Conservation (phyloP, 1,284 basidiomycete genomes). For the Trametes sp. region DNA sequence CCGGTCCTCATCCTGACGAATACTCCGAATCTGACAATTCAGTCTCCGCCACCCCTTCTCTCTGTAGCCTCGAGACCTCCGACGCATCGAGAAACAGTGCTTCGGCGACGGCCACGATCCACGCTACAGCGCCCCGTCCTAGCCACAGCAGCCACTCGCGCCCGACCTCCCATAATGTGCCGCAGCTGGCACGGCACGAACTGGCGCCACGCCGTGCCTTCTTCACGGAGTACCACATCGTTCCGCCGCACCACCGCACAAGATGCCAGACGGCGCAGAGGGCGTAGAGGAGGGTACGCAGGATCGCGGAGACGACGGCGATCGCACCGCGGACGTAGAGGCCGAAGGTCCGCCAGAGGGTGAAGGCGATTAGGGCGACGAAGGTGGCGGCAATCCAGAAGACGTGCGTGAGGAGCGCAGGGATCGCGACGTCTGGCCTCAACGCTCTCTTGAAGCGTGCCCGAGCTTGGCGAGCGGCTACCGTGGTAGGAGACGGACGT, state of each 20-base stretch:
- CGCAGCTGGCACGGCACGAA: neutral
- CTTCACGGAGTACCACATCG: neutral
- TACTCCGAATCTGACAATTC: no score
- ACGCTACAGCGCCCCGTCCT: neutral
- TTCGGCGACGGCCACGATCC: neutral
- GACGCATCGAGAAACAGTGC: neutral
- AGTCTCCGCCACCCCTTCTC: neutral
- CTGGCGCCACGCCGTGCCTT: no score
- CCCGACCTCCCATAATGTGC: no score
- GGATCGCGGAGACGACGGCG: neutral
- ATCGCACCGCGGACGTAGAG: neutral
- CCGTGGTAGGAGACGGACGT: slow-evolving; percentile 9
- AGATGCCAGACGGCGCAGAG: neutral
- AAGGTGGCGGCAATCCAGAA: slow-evolving; percentile 3
- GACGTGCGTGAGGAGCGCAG: neutral
- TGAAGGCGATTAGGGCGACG: slow-evolving; percentile 1
- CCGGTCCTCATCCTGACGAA: neutral
- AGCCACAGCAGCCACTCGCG: neutral
- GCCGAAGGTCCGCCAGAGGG: neutral
- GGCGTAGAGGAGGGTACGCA: neutral
- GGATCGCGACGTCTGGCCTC: neutral
- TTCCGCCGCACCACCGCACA: no score
- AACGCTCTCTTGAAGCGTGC: neutral
- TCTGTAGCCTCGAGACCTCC: neutral
- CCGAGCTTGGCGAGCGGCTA: slow-evolving; percentile 15